Evolutionary conservation across 2,329 filamentous ascomycete genomes (phyloP).

Genomic region (Plectosphaerella cucumerina): DNA sequence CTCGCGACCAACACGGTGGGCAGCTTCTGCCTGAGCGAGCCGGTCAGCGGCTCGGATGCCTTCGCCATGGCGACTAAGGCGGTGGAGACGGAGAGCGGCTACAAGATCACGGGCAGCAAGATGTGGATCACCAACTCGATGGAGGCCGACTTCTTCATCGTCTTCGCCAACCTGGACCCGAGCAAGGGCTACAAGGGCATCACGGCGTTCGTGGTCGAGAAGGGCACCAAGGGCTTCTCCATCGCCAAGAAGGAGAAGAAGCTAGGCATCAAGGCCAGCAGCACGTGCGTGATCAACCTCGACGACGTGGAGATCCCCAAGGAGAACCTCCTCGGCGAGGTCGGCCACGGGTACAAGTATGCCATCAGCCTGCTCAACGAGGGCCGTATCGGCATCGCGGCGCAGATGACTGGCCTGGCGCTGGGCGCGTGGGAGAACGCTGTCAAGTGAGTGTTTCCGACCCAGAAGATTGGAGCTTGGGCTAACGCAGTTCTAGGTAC

Average conservation of each 20-base stretch:
- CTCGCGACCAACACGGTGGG: conserved; percentile 87
- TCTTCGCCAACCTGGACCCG: conserved; percentile 93
- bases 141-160: conserved; percentile 93
- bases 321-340: conserved; percentile 81
- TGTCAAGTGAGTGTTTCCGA: conserved; percentile 53
- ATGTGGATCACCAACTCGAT: conserved; percentile 99
- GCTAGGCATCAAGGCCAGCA: conserved; percentile 91
- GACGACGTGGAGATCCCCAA: conserved; percentile 91
- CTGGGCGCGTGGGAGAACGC: conserved; percentile 95
- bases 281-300: conserved; percentile 95
- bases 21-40: conserved; percentile 91
- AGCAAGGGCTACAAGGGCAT: conserved; percentile 96
- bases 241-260: conserved; percentile 99
- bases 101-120: conserved; percentile 85
- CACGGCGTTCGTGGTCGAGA: conserved; percentile 92
- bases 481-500: conserved; percentile 49
- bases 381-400: conserved; percentile 94
- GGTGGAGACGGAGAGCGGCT: conserved; percentile 75
- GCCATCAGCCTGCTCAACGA: conserved; percentile 93
- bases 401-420: conserved; percentile 96
- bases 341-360: conserved; percentile 95
- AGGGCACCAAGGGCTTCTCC: conserved; percentile 80
- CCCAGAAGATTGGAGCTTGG: neutral
- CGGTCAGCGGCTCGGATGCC: conserved; percentile 88
- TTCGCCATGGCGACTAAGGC: conserved; percentile 94